phyloP scores from a whole-genome alignment of 768 basidiomycete genomes.

The Xerocomus potaroensis region DNA sequence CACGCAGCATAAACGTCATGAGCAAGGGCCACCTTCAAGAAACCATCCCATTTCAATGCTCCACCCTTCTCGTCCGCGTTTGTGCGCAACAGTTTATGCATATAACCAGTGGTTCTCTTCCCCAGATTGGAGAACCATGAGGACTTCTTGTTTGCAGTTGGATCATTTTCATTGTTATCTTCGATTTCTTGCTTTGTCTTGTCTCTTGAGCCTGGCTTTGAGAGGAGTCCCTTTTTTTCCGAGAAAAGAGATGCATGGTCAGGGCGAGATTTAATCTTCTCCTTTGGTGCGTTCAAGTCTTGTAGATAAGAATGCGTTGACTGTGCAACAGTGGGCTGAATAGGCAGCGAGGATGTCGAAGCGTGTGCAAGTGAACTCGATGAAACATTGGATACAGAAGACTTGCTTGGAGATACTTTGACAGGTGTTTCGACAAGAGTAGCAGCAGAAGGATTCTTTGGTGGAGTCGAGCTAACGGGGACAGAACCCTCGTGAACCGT shows the following conservation, averaged over 20 bases:
- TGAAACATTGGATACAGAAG: conserved; percentile 13
- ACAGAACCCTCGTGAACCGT: conserved; percentile 22
- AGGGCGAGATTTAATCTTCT: conserved; percentile 68
- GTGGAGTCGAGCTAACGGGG: conserved; percentile 13
- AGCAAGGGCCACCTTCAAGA: conserved; percentile 52
- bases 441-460: conserved; percentile 15
- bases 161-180: conserved; percentile 22
- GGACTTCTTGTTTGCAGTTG: conserved; percentile 35
- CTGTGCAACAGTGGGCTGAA: conserved; percentile 52
- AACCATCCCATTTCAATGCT: conserved; percentile 76
- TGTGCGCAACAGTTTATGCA: conserved; percentile 63
- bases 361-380: conserved; percentile 21
- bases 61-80: conserved; percentile 54
- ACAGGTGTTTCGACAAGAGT: conserved; percentile 25
- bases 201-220: conserved; percentile 38
- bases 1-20: neutral
- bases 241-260: conserved; percentile 52
- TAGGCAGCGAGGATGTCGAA: conserved; percentile 41
- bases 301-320: conserved; percentile 70
- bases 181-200: conserved; percentile 33
- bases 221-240: conserved; percentile 44
- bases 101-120: conserved; percentile 53
- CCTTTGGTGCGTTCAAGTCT: conserved; percentile 46
- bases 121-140: conserved; percentile 54
- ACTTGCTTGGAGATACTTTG: conserved; percentile 7